These are phyloP conservation scores for Parmelia sp. DNA, from an alignment of 495 filamentous ascomycete genomes.

Conservation along the genomic window DNA sequence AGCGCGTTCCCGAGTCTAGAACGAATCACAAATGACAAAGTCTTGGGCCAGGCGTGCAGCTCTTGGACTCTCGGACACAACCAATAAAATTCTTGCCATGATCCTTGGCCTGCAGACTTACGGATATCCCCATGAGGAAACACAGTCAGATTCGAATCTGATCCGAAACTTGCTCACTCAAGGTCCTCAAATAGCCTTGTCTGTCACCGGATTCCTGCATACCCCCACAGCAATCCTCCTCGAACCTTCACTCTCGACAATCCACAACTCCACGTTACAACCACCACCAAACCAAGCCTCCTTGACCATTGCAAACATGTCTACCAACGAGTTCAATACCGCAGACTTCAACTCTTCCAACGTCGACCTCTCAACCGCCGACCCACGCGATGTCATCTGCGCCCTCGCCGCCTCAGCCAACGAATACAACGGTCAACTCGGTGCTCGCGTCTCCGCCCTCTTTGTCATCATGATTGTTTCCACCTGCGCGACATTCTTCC, in stretches of 20 bases:
- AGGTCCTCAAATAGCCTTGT: slow-evolving; percentile 4
- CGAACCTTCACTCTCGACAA: background rate
- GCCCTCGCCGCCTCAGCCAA: slow-evolving; percentile 34
- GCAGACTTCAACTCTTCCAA: slow-evolving; percentile 34
- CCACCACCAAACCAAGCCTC: background rate
- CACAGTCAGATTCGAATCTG: too few relatives aligned
- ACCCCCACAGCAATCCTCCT: too few relatives aligned
- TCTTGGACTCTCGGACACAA: too few relatives aligned
- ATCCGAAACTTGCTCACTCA: too few relatives aligned
- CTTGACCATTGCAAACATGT: background rate
- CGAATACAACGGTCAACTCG: slow-evolving; percentile 41
- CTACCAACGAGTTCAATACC: slow-evolving; percentile 1
- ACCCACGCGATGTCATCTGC: slow-evolving; percentile 34
- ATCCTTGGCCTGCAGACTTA: too few relatives aligned
- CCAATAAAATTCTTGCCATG: too few relatives aligned
- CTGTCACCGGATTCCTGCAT: too few relatives aligned
- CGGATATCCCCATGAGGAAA: too few relatives aligned
- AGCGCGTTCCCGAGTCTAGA: background rate
- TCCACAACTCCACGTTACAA: background rate
- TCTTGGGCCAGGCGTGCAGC: too few relatives aligned
- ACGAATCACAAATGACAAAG: background rate
- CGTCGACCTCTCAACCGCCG: slow-evolving; percentile 37
- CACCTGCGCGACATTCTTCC: slow-evolving; percentile 50
- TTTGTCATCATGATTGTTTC: slow-evolving; percentile 43
- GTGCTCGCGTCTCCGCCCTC: slow-evolving; percentile 40